Conservation (phyloP, 352 stramenopile species). For the Globisporangium heterothallicum region DNA sequence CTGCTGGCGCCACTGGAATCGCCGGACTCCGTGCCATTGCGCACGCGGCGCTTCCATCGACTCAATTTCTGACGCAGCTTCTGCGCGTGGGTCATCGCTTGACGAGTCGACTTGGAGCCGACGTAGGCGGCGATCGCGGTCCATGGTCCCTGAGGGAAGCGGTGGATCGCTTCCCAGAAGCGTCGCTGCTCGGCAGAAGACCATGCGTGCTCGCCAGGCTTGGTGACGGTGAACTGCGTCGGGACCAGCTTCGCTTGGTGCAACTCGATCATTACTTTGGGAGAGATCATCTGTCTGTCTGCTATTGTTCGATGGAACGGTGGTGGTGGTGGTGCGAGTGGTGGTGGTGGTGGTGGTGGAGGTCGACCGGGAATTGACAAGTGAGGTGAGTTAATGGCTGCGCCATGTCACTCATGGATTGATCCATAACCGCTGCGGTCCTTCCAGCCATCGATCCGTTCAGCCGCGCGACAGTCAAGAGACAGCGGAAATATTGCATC, state of each 20-base stretch:
- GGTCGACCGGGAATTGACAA: slow-evolving; percentile 3
- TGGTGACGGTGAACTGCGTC: slow-evolving; percentile 53
- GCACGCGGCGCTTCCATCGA: slow-evolving; percentile 47
- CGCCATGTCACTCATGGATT: not conserved
- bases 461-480: no score
- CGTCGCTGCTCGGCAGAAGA: slow-evolving; percentile 36
- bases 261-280: slow-evolving; percentile 54
- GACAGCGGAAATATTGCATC: not conserved
- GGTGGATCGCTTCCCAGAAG: slow-evolving; percentile 55
- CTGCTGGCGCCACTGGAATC: slow-evolving; percentile 3
- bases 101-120: slow-evolving; percentile 53
- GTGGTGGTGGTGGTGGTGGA: not conserved
- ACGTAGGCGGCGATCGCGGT: slow-evolving; percentile 56
- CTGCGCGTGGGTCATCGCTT: slow-evolving; percentile 66
- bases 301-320: no score
- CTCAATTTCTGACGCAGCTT: slow-evolving; percentile 65
- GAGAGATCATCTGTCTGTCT: slow-evolving; percentile 41
- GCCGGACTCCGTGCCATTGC: slow-evolving; percentile 7
- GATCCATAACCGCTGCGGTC: not conserved
- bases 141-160: slow-evolving; percentile 56
- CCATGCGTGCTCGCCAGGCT: slow-evolving; percentile 46
- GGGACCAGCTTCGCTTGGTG: slow-evolving; percentile 49
- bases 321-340: not conserved
- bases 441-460: not conserved
- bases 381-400: not conserved